phyloP scores from a whole-genome alignment of 1,284 basidiomycete species.

The Puccinia coronata region DNA sequence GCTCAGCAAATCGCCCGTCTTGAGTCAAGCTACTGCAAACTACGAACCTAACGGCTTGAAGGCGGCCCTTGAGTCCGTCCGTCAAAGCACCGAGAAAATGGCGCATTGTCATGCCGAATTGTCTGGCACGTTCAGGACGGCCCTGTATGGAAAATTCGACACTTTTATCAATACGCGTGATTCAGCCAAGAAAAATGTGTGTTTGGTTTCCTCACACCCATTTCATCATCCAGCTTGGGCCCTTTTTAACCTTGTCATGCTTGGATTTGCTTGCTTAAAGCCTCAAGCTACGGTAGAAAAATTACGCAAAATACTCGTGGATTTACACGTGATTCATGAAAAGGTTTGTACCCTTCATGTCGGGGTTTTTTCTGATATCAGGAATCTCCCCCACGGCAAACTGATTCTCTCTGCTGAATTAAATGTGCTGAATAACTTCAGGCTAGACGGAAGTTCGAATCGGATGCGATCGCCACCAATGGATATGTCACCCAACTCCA shows the following conservation, averaged over 20 bases:
- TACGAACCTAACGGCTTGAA: constrained; percentile 17
- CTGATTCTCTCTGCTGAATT: background rate
- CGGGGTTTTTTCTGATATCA: too few species aligned
- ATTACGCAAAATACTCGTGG: constrained; percentile 77
- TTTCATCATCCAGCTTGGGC: background rate
- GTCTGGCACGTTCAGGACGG: constrained; percentile 72
- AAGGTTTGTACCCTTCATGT: constrained; percentile 65
- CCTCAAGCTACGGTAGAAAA: constrained; percentile 78
- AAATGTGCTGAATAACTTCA: constrained; percentile 52
- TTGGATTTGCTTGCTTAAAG: constrained; percentile 53
- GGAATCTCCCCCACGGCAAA: background rate
- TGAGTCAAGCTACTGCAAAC: background rate
- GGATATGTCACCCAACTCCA: constrained; percentile 89
- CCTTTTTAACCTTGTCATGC: background rate
- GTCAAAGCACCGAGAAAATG: constrained; percentile 16
- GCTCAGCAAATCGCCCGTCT: constrained; percentile 72
- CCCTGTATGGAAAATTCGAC: constrained; percentile 66
- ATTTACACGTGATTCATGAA: constrained; percentile 74
- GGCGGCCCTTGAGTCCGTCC: constrained; percentile 15
- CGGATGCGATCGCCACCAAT: constrained; percentile 91
- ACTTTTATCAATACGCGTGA: constrained; percentile 27
- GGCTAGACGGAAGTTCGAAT: constrained; percentile 90
- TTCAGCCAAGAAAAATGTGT: constrained; percentile 22
- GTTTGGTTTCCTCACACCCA: background rate
- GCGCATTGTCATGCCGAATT: constrained; percentile 62